Evolutionary conservation across 805 yeast species (phyloP).

Genomic region (Lipomyces orientalis): DNA sequence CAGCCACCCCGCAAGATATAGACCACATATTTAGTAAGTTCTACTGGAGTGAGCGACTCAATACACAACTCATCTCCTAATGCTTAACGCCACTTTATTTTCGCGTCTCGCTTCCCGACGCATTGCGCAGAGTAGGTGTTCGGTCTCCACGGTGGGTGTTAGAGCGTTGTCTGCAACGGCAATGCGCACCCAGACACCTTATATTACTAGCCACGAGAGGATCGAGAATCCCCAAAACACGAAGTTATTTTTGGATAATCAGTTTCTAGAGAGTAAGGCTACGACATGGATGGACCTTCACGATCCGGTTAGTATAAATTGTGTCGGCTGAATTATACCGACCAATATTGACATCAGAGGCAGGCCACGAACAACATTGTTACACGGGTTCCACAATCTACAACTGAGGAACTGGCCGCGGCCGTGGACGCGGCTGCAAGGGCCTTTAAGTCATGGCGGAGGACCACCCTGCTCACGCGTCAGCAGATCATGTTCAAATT

Average conservation of each 20-base stretch:
- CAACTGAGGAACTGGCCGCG: constrained; percentile 65
- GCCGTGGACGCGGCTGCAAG: constrained; percentile 69
- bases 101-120: background rate
- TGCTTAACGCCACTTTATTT: background rate
- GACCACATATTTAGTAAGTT: background rate
- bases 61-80: background rate
- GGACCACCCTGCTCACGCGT: constrained; percentile 55
- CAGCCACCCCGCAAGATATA: no score
- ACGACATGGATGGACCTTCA: constrained; percentile 68
- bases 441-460: constrained; percentile 66
- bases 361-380: constrained; percentile 68
- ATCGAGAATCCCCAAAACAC: constrained; percentile 45
- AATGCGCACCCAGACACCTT: background rate
- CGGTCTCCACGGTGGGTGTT: background rate
- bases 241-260: constrained; percentile 52
- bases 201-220: constrained; percentile 26
- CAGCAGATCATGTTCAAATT: constrained; percentile 72
- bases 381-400: constrained; percentile 73
- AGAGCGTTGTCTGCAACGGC: background rate
- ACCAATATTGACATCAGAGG: background rate
- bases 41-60: background rate
- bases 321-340: background rate
- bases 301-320: constrained; percentile 56
- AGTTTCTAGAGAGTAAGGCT: constrained; percentile 57
- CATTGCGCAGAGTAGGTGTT: background rate